Evolutionary conservation across 306 rosid genomes (phyloP).

Genomic region (Canavalia ensiformis): DNA sequence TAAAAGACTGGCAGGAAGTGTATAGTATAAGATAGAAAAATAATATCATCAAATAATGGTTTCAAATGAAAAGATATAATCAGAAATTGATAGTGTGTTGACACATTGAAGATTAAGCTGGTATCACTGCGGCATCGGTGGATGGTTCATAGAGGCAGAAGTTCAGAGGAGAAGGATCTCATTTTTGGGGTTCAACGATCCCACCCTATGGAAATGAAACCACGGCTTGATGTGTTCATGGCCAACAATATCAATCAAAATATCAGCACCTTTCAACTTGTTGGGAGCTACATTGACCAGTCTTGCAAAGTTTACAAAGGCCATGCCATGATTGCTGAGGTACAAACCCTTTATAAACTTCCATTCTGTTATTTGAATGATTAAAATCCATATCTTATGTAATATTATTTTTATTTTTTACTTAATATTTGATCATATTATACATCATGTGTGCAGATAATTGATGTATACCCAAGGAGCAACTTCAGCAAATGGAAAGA

Average conservation of each 20-base stretch:
- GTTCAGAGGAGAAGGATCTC: conserved; percentile 36
- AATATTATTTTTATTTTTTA: neutral
- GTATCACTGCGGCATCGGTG: conserved; percentile 45
- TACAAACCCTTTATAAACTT: neutral
- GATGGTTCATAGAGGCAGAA: conserved; percentile 46
- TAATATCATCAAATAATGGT: too few species aligned
- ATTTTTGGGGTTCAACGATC: conserved; percentile 42
- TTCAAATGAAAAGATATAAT: too few species aligned
- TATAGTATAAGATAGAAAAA: too few species aligned
- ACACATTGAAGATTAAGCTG: conserved; percentile 25
- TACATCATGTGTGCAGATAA: conserved; percentile 21
- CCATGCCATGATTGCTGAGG: conserved; percentile 37
- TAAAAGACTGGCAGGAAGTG: too few species aligned
- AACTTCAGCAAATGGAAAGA: conserved; percentile 41
- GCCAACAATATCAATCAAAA: neutral
- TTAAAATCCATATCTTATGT: too few species aligned
- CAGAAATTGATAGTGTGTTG: neutral
- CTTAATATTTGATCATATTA: too few species aligned
- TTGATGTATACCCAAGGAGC: conserved; percentile 31
- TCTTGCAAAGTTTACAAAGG: conserved; percentile 44
- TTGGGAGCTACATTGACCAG: conserved; percentile 21
- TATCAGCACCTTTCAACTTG: conserved; percentile 41
- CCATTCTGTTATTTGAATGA: too few species aligned
- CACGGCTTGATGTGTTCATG: conserved; percentile 36
- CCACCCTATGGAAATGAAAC: conserved; percentile 44